Evolutionary conservation across 768 basidiomycete species (phyloP), one percentile per base, ranked within the genome.

Genomic region (Pleurotus cornucopiae): DNA sequence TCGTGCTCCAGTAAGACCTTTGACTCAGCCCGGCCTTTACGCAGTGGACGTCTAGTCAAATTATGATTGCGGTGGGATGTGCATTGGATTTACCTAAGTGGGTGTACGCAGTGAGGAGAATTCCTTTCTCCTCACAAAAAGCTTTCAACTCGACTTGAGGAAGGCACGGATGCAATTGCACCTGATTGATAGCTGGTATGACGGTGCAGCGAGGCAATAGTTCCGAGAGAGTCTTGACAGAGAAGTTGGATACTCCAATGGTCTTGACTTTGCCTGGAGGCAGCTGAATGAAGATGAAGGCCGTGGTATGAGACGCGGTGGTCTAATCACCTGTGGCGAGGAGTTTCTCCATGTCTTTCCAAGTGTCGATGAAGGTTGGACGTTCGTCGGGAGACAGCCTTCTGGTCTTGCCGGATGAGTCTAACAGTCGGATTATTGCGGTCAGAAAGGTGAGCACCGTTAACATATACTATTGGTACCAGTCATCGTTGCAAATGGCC

Each of bases 241-340:
- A 78, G 61, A 82, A 82, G 66, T 84, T 84, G 37, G 79, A 80
- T 13, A 86, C 80, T 7, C 83, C 83, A 55, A 80, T 76, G 2
- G 67, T 63, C 60, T 72, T 77, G 18, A 75, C 75, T 66, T 76
- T 78, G 39, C 74, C 75, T 64, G 21, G 11, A 2, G 4, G n/a
- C 9, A 51, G 11, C 9, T 4, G 30, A 34, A 34, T 34, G 9
- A 34, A 4, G 7, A 11, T 2, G 30, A 47, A 18, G 23, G 18
- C 14, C 13, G 18, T 38, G 41, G 11, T 4, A 34, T 11, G 9
- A 9, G 7, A 7, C 30, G 9, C 3, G 30, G 30, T 9, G 30
- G 11, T 25, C 58, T 58, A 21, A 9, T 26, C 25, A 56, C 59
- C 59, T 5, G 59, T 55, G 11, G 48, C 53, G 4, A 62, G 30